A percentile compares a stretch with the other conserved stretches of the same genome.
phyloP scores from a whole-genome alignment of 176 grass and related monocot genomes.

The Avena insularis region DNA sequence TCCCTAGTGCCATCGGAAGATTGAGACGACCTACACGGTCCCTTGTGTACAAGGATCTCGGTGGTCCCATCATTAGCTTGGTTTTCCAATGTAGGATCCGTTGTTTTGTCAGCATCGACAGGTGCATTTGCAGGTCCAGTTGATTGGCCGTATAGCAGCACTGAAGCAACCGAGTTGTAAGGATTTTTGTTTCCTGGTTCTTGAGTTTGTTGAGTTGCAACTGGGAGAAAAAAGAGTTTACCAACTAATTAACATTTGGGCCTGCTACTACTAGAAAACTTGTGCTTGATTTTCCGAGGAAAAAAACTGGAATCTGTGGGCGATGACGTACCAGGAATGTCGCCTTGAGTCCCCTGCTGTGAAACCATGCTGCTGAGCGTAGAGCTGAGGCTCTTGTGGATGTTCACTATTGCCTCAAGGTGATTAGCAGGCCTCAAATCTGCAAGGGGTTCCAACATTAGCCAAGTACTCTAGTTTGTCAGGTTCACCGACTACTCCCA shows the following conservation, averaged over 20 bases:
- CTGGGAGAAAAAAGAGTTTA: slow-evolving; percentile 33
- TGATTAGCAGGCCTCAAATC: slow-evolving; percentile 61
- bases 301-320: neutral
- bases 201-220: slow-evolving; percentile 55
- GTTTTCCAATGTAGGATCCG: slow-evolving; percentile 33
- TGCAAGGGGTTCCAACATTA: slow-evolving; percentile 13
- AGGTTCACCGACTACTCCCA: neutral
- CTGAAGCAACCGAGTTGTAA: slow-evolving; percentile 46
- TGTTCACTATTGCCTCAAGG: slow-evolving; percentile 77
- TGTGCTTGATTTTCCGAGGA: neutral
- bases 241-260: neutral
- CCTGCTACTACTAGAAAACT: neutral
- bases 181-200: slow-evolving; percentile 54
- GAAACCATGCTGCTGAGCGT: slow-evolving; percentile 64
- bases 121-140: slow-evolving; percentile 35
- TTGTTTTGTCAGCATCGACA: slow-evolving; percentile 31
- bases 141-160: slow-evolving; percentile 47
- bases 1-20: slow-evolving; percentile 61
- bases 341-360: slow-evolving; percentile 44
- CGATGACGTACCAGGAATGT: slow-evolving; percentile 53
- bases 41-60: slow-evolving; percentile 47
- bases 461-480: neutral
- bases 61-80: slow-evolving; percentile 43
- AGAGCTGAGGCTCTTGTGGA: slow-evolving; percentile 76
- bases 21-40: slow-evolving; percentile 61